These are phyloP conservation scores for Malania oleifera DNA, from an alignment of 164 flowering plant species.

Conservation along the genomic window DNA sequence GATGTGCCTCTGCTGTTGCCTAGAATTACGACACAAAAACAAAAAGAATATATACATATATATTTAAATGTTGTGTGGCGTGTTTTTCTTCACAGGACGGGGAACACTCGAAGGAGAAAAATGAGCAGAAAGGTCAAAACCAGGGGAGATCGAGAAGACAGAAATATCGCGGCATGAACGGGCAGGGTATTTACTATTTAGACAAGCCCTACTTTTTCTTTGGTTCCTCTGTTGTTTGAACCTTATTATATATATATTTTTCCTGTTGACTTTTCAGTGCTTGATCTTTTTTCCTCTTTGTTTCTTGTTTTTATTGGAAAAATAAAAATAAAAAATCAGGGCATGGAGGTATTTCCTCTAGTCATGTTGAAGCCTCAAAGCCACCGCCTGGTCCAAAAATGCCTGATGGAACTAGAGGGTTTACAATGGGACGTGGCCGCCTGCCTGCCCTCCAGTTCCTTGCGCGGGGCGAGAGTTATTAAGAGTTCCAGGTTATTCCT, in stretches of 20 bases:
- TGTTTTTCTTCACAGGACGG: constrained; percentile 30
- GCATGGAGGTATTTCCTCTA: constrained; percentile 38
- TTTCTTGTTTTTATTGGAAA: neutral
- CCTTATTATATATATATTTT: too few relatives aligned
- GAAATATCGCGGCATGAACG: constrained; percentile 36
- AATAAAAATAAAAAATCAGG: constrained; percentile 30
- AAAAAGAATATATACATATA: too few relatives aligned
- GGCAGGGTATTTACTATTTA: constrained; percentile 50
- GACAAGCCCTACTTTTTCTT: neutral
- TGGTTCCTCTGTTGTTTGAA: too few relatives aligned
- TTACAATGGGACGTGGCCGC: constrained; percentile 84
- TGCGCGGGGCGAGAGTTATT: too few relatives aligned
- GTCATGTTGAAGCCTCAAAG: constrained; percentile 41
- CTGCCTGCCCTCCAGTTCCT: constrained; percentile 30
- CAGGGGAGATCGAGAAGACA: constrained; percentile 52
- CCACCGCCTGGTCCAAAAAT: constrained; percentile 90
- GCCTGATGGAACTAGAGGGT: constrained; percentile 95
- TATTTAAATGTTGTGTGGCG: too few relatives aligned
- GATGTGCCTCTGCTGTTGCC: too few relatives aligned
- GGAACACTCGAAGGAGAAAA: constrained; percentile 45
- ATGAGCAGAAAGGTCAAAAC: constrained; percentile 38
- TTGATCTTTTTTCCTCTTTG: neutral
- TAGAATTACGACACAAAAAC: too few relatives aligned
- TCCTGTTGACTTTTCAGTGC: too few relatives aligned
- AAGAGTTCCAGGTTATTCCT: too few relatives aligned